phyloP scores from a whole-genome alignment of 169 alveolate genomes.

The Plasmodium fragile region DNA sequence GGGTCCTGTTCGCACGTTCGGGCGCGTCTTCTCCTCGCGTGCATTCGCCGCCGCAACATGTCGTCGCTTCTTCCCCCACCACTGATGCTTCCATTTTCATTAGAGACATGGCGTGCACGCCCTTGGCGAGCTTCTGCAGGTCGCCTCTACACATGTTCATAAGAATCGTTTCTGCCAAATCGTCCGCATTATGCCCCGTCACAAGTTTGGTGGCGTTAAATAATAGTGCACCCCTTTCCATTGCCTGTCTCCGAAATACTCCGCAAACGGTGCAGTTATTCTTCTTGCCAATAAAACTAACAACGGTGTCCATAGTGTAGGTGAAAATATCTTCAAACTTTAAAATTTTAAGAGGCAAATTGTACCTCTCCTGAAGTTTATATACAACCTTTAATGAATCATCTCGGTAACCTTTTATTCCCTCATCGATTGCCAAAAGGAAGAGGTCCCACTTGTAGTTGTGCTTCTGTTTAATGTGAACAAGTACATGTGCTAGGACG shows the following conservation, averaged over 20 bases:
- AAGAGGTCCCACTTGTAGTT: conserved; percentile 92
- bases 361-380: conserved; percentile 86
- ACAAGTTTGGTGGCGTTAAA: conserved; percentile 93
- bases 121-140: conserved; percentile 92
- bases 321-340: conserved; percentile 94
- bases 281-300: conserved; percentile 91
- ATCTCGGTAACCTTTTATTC: conserved; percentile 98
- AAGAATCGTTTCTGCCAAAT: conserved; percentile 97
- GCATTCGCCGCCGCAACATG: neutral
- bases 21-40: neutral
- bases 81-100: neutral
- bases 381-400: conserved; percentile 95
- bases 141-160: conserved; percentile 98
- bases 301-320: conserved; percentile 98
- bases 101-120: conserved; percentile 83
- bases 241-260: conserved; percentile 96
- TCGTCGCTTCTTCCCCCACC: neutral
- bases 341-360: conserved; percentile 91
- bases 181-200: conserved; percentile 99
- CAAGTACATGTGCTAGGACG: conserved; percentile 95
- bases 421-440: conserved; percentile 98
- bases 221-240: conserved; percentile 95
- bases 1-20: neutral
- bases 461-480: conserved; percentile 92
- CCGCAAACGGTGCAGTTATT: conserved; percentile 98